Evolutionary conservation across 352 stramenopile genomes (phyloP), one percentile per base, ranked within the genome.

Genomic region (Globisporangium emineosum): DNA sequence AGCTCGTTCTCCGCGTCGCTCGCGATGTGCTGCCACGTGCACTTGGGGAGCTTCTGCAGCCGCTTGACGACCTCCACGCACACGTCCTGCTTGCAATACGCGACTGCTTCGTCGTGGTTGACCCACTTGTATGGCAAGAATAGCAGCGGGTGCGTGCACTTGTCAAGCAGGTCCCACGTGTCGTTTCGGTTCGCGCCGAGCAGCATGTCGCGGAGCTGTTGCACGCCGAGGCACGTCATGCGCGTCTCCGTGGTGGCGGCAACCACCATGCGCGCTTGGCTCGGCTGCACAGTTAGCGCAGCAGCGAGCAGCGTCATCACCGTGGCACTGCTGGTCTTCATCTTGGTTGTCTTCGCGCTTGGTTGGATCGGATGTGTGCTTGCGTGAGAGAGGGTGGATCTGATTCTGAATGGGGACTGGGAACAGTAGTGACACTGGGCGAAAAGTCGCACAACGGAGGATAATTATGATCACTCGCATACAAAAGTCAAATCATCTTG

Each of bases 81-180:
- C 8, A 47, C 51, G 12, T 79, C 52, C 21, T 74, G 54, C 23
- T 64, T 57, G 70, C 78, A 90, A 62, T 86, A 90, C 15, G 68
- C 75, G 40, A 35, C 61, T 9, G 69, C 62, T 21, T 83, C 61
- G n/a, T 40, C 62, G 1, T 45, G 35, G 0, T 58, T 67, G 8
- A 71, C 29, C 70, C 71, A 85, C 70, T 84, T 70, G 64, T 50
- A 60, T 8, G 75, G 64, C 2, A 67, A 32, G 52, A 75, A 78
- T 25, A 88, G 68, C 55, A 87, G 63, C 43, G 72, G 76, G 4
- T 33, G 9, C 23, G 60, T 69, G 60, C 73, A 80, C 15, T 64
- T 43, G 17, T 65, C 50, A 23, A 76, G 61, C 40, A 71, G 50
- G 50, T 55, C 32, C 42, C 29, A 27, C 29, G 54, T 67, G 17